Base-by-base conservation (phyloP, 2,329 filamentous ascomycete species). In the Plenodomus lindquistii region DNA sequence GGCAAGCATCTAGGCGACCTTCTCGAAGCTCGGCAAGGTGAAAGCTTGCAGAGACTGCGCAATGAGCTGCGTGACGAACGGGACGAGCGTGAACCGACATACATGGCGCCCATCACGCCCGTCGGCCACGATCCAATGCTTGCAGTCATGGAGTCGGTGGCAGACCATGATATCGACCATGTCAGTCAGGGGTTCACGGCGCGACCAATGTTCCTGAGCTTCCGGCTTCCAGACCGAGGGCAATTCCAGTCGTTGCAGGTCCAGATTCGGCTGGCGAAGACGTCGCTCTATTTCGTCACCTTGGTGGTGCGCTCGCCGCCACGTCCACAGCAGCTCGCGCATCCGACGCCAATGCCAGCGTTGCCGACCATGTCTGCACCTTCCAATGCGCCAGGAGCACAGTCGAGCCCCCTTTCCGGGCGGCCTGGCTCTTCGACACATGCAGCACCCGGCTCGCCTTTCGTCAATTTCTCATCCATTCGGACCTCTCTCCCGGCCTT, bases 101-200 rank as follows among this genome's bases (percentile, higher is more conserved):
- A 78, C 53, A 74, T 80, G 63, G 73, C 79, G 19, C 77, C 78
- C 4, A 81, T 81, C 19, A 73, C 72, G 15, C 68, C 70, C 10
- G 61, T 74, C 4, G 70, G 71, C 27, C 70, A 77, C 34, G 75
- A 78, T 55, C 73, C 74, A 10, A 62, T 79, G 39, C 68, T 69
- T 17, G 47, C 60, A 4, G 67, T 77, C 11, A 62, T 79, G 38
- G 66, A 73, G 15, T 64, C 66, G 19, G 63, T 78, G 8, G 56
- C 60, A 2, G 74, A 78, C 36, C 64, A 63, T 4, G 75, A 79
- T 44, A 67, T 77, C 13, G 76, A 78, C 17, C 66, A 69, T 35
- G 68, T 76, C 37, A 77, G 74, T 27, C 72, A 73, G 19, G 75
- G 74, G 20, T 78, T 71, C 54, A 69, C 67, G 7, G 72, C 77